These are phyloP conservation scores for Plasmopara muralis DNA, from an alignment of 352 stramenopile species.

Conservation along the genomic window DNA sequence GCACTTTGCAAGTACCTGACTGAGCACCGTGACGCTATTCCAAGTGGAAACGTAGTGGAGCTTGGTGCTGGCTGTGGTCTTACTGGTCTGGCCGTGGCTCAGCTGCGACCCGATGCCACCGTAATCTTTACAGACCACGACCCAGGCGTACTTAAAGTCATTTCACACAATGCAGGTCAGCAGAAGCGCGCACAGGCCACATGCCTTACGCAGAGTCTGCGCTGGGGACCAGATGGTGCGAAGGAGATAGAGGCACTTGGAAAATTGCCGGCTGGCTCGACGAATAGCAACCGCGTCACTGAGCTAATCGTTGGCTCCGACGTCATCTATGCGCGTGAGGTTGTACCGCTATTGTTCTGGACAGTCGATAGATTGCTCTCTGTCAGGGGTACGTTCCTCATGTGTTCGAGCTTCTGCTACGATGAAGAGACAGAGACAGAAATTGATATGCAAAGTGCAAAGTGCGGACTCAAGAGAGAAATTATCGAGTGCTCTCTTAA, in stretches of 20 bases:
- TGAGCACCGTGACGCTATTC: conserved; percentile 37
- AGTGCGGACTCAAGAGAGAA: conserved; percentile 38
- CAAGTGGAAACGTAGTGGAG: conserved; percentile 54
- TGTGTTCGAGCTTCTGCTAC: conserved; percentile 72
- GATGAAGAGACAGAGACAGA: conserved; percentile 63
- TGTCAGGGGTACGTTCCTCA: conserved; percentile 38
- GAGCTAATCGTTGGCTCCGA: conserved; percentile 69
- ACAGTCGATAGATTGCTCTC: conserved; percentile 57
- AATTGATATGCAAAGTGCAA: conserved; percentile 51
- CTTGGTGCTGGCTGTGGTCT: conserved; percentile 62
- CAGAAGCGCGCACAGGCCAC: conserved; percentile 44
- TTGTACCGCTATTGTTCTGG: conserved; percentile 70
- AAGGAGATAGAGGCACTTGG: conserved; percentile 51
- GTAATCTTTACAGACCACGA: conserved; percentile 81
- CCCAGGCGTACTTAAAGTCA: conserved; percentile 73
- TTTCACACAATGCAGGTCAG: conserved; percentile 62
- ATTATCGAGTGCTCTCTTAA: conserved; percentile 43
- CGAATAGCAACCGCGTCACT: conserved; percentile 13
- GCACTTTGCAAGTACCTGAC: conserved; percentile 63
- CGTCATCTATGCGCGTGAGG: conserved; percentile 67
- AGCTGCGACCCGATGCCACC: conserved; percentile 46
- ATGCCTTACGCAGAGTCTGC: conserved; percentile 56
- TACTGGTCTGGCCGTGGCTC: conserved; percentile 52
- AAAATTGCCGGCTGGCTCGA: conserved; percentile 15
- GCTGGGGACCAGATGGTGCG: conserved; percentile 52